Conservation (phyloP, 23 red algal species). For the Gracilaria vermiculophylla region DNA sequence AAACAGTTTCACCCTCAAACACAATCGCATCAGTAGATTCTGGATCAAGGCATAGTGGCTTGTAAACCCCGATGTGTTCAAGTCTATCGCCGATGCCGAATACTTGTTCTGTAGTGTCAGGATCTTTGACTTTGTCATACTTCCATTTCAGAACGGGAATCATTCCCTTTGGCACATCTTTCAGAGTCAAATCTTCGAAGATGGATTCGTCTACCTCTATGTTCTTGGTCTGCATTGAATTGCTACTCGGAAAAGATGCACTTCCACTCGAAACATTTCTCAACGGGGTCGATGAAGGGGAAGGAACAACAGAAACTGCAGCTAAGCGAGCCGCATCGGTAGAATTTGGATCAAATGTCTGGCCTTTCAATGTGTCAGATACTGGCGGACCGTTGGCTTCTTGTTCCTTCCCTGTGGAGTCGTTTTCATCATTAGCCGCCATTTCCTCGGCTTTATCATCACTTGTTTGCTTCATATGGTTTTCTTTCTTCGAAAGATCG, state of each 20-base stretch:
- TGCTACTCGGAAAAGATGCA: not conserved
- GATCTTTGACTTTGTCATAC: slow-evolving; percentile 29
- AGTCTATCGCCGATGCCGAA: slow-evolving; percentile 64
- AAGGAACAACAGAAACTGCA: not conserved
- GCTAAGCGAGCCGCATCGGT: not conserved
- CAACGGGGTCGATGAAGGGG: not conserved
- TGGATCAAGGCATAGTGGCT: slow-evolving; percentile 66
- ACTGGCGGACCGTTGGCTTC: not conserved
- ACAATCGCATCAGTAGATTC: slow-evolving; percentile 5
- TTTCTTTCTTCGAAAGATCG: not conserved
- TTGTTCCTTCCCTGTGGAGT: not conserved
- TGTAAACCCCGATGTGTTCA: slow-evolving; percentile 63
- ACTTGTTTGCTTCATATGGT: not conserved
- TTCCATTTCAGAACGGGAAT: slow-evolving; percentile 71
- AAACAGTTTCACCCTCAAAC: slow-evolving; percentile 41
- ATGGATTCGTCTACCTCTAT: slow-evolving; percentile 8
- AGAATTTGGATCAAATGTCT: not conserved
- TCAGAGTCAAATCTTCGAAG: slow-evolving; percentile 31
- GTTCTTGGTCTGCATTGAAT: too few species aligned
- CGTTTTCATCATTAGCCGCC: not conserved
- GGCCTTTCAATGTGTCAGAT: not conserved
- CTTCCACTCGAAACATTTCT: not conserved
- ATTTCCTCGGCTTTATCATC: not conserved
- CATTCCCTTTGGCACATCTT: slow-evolving; percentile 48
- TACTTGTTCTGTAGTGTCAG: slow-evolving; percentile 34